Conservation (phyloP, 768 basidiomycete species). For the Suillus alpinus region DNA sequence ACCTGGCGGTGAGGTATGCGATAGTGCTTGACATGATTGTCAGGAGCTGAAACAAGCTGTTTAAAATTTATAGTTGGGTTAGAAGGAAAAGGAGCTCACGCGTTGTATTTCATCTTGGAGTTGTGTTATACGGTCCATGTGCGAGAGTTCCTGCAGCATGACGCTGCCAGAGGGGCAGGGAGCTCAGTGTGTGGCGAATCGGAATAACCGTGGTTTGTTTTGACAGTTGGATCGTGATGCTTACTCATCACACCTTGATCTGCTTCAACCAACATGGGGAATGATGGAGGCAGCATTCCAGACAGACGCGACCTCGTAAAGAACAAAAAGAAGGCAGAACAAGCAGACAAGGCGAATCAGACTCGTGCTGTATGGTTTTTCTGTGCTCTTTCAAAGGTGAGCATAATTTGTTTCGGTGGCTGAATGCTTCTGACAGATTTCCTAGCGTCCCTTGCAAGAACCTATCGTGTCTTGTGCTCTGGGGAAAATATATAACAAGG, state of each 20-base stretch:
- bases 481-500: conserved; percentile 96
- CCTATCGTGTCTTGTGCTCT: conserved; percentile 90
- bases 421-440: conserved; percentile 4
- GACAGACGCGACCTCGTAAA: conserved; percentile 78
- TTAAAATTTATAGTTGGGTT: neutral
- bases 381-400: conserved; percentile 93
- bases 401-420: conserved; percentile 7
- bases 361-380: conserved; percentile 86
- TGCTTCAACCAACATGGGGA: conserved; percentile 56
- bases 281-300: conserved; percentile 87
- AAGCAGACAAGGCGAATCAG: conserved; percentile 90
- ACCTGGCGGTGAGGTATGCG: conserved; percentile 71
- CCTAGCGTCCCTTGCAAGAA: conserved; percentile 76
- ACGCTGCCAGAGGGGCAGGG: conserved; percentile 43
- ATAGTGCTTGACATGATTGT: conserved; percentile 85
- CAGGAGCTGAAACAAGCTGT: conserved; percentile 55
- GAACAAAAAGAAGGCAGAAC: conserved; percentile 76
- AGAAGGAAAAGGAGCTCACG: conserved; percentile 35
- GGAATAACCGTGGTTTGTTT: neutral
- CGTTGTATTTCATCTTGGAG: conserved; percentile 93
- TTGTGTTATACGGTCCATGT: conserved; percentile 96
- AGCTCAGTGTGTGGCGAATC: neutral
- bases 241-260: conserved; percentile 2
- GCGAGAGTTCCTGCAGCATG: conserved; percentile 90
- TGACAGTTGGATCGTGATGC: neutral